A percentile compares a stretch with the other conserved stretches of the same genome.
Evolutionary conservation across 2,329 filamentous ascomycete genomes (phyloP).

Genomic region (Neobulgaria alba): DNA sequence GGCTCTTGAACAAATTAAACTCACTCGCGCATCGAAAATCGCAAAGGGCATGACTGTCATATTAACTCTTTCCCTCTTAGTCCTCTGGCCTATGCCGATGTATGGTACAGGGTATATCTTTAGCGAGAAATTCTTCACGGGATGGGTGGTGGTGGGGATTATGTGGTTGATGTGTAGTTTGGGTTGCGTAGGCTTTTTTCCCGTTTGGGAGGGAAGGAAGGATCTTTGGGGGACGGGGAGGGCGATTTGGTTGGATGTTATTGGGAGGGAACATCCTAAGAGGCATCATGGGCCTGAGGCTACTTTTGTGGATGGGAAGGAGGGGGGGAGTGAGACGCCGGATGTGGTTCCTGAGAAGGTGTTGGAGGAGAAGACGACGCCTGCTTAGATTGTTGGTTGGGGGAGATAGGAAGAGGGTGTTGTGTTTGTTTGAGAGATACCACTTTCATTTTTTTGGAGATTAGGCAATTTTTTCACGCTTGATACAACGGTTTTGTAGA

Average conservation of each 20-base stretch:
- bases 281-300: slow-evolving; percentile 19
- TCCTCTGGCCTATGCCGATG: slow-evolving; percentile 90
- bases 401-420: too few relatives aligned
- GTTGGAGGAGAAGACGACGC: slow-evolving; percentile 8
- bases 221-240: slow-evolving; percentile 55
- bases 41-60: slow-evolving; percentile 43
- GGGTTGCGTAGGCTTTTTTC: slow-evolving; percentile 70
- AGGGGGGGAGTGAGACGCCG: slow-evolving; percentile 15
- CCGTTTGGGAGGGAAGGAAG: slow-evolving; percentile 67
- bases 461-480: too few relatives aligned
- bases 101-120: slow-evolving; percentile 79
- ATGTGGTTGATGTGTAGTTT: slow-evolving; percentile 71
- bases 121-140: slow-evolving; percentile 72
- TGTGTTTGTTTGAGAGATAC: too few relatives aligned
- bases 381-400: too few relatives aligned
- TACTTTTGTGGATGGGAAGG: slow-evolving; percentile 24
- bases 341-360: slow-evolving; percentile 17
- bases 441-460: too few relatives aligned
- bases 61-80: slow-evolving; percentile 61
- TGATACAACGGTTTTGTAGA: too few relatives aligned
- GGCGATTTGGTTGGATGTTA: slow-evolving; percentile 53
- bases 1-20: slow-evolving; percentile 35
- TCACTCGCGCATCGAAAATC: slow-evolving; percentile 45
- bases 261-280: slow-evolving; percentile 30
- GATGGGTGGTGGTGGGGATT: slow-evolving; percentile 70